Conservation (phyloP, 2,329 filamentous ascomycete genomes). For the Tothia fuscella region DNA sequence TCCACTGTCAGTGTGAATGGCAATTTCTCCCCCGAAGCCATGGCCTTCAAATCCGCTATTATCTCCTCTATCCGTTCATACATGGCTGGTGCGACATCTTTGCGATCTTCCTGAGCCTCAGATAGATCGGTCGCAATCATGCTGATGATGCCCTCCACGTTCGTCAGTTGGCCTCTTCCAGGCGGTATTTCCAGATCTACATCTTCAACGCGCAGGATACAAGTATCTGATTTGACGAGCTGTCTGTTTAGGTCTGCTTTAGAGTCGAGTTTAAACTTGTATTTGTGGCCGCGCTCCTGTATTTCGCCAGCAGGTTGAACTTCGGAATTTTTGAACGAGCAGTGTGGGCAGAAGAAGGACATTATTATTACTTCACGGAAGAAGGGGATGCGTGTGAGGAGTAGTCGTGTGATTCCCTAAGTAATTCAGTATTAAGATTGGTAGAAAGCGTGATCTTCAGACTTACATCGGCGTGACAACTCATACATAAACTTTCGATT, state of each 20-base stretch:
- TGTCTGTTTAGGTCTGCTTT: slow-evolving; percentile 69
- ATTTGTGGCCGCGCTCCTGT: slow-evolving; percentile 76
- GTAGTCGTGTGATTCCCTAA: slow-evolving; percentile 71
- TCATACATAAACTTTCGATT: slow-evolving; percentile 43
- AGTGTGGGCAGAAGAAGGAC: slow-evolving; percentile 89
- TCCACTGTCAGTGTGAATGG: slow-evolving; percentile 84
- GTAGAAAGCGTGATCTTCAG: neutral
- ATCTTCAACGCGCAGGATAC: slow-evolving; percentile 76
- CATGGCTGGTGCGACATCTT: slow-evolving; percentile 64
- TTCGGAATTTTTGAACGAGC: slow-evolving; percentile 81
- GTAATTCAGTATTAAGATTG: slow-evolving; percentile 6
- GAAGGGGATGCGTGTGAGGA: slow-evolving; percentile 88
- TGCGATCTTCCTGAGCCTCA: slow-evolving; percentile 70
- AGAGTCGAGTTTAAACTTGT: slow-evolving; percentile 65
- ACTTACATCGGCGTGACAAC: slow-evolving; percentile 38
- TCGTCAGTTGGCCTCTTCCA: slow-evolving; percentile 82
- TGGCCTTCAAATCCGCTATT: slow-evolving; percentile 60
- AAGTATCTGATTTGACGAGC: slow-evolving; percentile 85
- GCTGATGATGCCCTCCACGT: slow-evolving; percentile 76
- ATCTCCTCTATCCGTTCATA: slow-evolving; percentile 67
- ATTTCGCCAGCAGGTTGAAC: slow-evolving; percentile 87
- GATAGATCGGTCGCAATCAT: slow-evolving; percentile 72
- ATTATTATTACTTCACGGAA: slow-evolving; percentile 97
- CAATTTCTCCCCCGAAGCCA: slow-evolving; percentile 64
- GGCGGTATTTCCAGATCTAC: slow-evolving; percentile 87